Conservation (phyloP, 2,329 filamentous ascomycete species). For the Didymella pinodella region DNA sequence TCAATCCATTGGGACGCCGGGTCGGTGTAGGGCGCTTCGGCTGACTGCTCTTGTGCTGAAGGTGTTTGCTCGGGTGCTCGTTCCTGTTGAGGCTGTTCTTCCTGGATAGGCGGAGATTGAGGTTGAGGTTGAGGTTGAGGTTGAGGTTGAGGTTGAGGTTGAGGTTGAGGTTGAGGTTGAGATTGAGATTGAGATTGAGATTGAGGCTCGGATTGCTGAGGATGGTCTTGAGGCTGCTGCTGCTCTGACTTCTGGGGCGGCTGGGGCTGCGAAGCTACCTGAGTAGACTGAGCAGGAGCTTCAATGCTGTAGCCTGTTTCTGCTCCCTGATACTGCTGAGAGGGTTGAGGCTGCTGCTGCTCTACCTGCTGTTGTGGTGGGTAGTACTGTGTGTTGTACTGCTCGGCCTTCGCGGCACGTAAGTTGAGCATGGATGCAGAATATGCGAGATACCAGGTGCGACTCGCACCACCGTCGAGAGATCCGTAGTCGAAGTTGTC, state of each 20-base stretch:
- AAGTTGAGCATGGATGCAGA: constrained; percentile 40
- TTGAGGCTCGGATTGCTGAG: not conserved
- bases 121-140: not conserved
- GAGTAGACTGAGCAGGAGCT: not conserved
- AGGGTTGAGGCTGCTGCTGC: not conserved
- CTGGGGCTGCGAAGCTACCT: not conserved
- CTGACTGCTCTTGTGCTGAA: not conserved
- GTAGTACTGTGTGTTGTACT: not conserved
- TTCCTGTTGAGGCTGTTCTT: not conserved
- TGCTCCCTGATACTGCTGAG: not conserved
- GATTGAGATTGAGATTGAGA: not conserved
- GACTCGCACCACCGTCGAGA: constrained; percentile 79
- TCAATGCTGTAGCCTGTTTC: not conserved
- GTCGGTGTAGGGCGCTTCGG: constrained; percentile 5
- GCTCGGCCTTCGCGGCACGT: not conserved
- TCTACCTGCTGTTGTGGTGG: not conserved
- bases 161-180: not conserved
- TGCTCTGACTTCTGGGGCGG: not conserved
- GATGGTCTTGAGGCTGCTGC: not conserved
- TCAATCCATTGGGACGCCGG: constrained; percentile 3
- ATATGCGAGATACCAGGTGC: constrained; percentile 51
- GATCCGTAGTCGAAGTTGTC: constrained; percentile 70
- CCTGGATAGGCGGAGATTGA: not conserved
- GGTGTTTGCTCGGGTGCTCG: not conserved
- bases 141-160: not conserved